A percentile compares a stretch with the other conserved stretches of the same genome.
Evolutionary conservation across 768 basidiomycete genomes (phyloP).

Genomic region (Arthromyces matolae): DNA sequence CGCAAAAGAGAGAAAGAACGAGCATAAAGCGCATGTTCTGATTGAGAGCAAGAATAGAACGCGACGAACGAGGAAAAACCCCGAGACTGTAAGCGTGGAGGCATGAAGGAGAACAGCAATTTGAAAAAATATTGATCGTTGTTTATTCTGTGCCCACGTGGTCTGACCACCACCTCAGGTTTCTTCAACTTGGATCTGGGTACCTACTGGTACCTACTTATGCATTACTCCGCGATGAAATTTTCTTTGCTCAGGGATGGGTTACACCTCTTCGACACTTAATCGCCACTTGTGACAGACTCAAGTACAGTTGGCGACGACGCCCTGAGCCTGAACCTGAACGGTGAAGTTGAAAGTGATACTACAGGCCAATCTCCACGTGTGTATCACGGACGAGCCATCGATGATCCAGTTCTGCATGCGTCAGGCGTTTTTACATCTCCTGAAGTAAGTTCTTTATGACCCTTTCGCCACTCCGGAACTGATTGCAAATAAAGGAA

Average conservation of each 20-base stretch:
- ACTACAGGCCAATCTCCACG: too few species aligned
- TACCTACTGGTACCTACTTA: too few species aligned
- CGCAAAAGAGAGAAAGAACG: slow-evolving; percentile 40
- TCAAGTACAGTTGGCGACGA: too few species aligned
- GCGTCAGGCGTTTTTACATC: not conserved
- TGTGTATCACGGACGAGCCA: not conserved
- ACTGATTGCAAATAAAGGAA: too few species aligned
- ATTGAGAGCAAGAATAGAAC: slow-evolving; percentile 53
- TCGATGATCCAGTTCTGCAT: not conserved
- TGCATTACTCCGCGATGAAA: too few species aligned
- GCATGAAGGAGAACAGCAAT: slow-evolving; percentile 38
- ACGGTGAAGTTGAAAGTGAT: not conserved
- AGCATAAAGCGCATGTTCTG: slow-evolving; percentile 22
- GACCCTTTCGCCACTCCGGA: too few species aligned
- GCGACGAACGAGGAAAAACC: slow-evolving; percentile 54
- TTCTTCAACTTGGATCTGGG: too few species aligned
- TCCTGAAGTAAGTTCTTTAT: not conserved
- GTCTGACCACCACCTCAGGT: too few species aligned
- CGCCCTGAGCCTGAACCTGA: not conserved
- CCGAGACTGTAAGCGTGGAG: slow-evolving; percentile 46
- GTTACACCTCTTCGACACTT: too few species aligned
- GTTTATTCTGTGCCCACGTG: slow-evolving; percentile 19
- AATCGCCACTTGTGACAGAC: too few species aligned
- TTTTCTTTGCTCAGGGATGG: too few species aligned
- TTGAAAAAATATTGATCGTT: slow-evolving; percentile 33